A percentile compares a stretch with the other conserved stretches of the same genome.
These are phyloP conservation scores for Flueggea neowawraea DNA, from an alignment of 441 rosid genomes.

Conservation along the genomic window DNA sequence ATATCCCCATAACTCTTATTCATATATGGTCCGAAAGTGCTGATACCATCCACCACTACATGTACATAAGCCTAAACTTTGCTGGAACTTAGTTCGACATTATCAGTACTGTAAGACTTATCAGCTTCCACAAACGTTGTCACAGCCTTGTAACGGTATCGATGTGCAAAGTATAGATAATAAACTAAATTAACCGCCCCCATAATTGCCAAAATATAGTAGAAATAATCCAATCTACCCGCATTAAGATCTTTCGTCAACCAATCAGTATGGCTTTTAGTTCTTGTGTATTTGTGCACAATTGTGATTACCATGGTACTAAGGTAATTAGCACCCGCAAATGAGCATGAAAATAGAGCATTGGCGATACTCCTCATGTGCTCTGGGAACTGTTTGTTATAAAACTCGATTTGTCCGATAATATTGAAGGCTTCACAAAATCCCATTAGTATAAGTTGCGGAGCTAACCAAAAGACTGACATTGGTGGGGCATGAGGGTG, in stretches of 20 bases:
- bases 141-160: constrained; percentile 38
- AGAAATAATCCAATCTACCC: constrained; percentile 66
- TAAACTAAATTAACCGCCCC: constrained; percentile 46
- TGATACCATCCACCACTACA: no score
- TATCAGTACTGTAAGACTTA: constrained; percentile 14
- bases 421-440: constrained; percentile 62
- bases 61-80: not conserved
- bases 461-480: constrained; percentile 68
- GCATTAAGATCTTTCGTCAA: constrained; percentile 48
- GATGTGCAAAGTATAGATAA: constrained; percentile 42
- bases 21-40: no score
- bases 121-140: not conserved
- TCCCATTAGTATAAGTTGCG: constrained; percentile 68
- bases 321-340: constrained; percentile 47
- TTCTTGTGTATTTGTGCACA: constrained; percentile 42
- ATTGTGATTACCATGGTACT: constrained; percentile 33
- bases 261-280: constrained; percentile 49
- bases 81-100: constrained; percentile 41
- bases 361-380: constrained; percentile 73
- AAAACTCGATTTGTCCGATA: constrained; percentile 67
- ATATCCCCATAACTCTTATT: no score
- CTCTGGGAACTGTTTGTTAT: constrained; percentile 65
- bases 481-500: constrained; percentile 34
- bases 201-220: constrained; percentile 57
- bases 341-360: constrained; percentile 45